Percentiles rank a stretch among this genome's conserved stretches.
phyloP scores from a whole-genome alignment of 208 protist genomes.

The Leishmania major region DNA sequence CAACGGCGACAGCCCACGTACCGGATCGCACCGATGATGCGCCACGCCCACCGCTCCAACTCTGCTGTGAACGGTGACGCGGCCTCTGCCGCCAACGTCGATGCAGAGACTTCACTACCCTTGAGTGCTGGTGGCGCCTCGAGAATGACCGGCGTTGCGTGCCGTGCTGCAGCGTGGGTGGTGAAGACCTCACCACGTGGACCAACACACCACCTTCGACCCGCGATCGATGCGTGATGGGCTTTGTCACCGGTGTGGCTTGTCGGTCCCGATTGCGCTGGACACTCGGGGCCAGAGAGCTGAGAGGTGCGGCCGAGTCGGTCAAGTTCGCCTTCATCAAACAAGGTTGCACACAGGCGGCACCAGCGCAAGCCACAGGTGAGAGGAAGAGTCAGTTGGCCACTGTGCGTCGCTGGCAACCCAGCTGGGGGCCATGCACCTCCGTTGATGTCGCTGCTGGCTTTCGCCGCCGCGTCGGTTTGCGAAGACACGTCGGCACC shows the following conservation, averaged over 20 bases:
- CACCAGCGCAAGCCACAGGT: conserved; percentile 63
- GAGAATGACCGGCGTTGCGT: conserved; percentile 20
- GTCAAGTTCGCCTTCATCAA: conserved; percentile 49
- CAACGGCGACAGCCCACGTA: conserved; percentile 59
- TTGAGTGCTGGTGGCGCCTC: conserved; percentile 21
- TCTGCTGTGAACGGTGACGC: conserved; percentile 10
- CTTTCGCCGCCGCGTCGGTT: not conserved
- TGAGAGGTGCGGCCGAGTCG: conserved; percentile 34
- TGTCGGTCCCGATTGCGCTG: not conserved
- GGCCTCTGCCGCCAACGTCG: not conserved
- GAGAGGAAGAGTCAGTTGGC: not conserved
- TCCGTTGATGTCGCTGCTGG: not conserved
- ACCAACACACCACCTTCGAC: conserved; percentile 30
- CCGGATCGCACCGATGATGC: conserved; percentile 53
- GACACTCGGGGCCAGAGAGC: conserved; percentile 23
- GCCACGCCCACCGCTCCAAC: conserved; percentile 79
- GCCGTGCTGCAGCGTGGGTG: conserved; percentile 48
- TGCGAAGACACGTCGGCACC: not conserved
- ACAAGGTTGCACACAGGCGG: conserved; percentile 55
- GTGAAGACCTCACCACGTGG: conserved; percentile 64
- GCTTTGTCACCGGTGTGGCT: not conserved
- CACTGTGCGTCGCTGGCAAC: not conserved
- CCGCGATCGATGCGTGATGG: not conserved
- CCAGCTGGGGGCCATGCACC: not conserved
- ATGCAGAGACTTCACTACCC: conserved; percentile 14